Conservation (phyloP, 1,284 basidiomycete species). For the Coriolopsis trogii region DNA sequence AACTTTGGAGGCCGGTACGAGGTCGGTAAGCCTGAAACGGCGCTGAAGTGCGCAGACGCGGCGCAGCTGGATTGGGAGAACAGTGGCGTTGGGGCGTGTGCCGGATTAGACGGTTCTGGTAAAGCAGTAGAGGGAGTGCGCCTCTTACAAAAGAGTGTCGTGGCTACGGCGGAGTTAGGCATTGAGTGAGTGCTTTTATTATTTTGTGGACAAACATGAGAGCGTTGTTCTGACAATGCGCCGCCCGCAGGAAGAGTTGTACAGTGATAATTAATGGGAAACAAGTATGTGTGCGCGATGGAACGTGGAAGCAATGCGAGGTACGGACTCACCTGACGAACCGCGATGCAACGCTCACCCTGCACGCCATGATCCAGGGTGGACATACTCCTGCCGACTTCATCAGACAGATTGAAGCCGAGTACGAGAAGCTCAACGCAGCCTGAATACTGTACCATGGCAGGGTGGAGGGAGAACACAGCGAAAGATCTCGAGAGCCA, state of each 20-base stretch:
- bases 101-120: constrained; percentile 58
- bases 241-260: constrained; percentile 70
- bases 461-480: background rate
- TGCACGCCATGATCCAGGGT: constrained; percentile 48
- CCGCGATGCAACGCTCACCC: background rate
- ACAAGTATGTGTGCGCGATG: constrained; percentile 78
- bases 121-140: constrained; percentile 60
- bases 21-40: constrained; percentile 70
- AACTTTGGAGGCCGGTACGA: constrained; percentile 68
- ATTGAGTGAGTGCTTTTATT: constrained; percentile 52
- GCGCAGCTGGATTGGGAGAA: constrained; percentile 72
- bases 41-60: constrained; percentile 63
- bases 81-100: constrained; percentile 60
- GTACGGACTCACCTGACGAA: constrained; percentile 48
- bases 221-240: constrained; percentile 4
- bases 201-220: background rate
- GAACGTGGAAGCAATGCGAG: constrained; percentile 82
- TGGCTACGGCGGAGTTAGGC: constrained; percentile 47
- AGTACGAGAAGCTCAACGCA: constrained; percentile 66
- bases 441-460: constrained; percentile 13
- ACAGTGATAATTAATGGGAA: constrained; percentile 76
- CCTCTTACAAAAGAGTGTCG: constrained; percentile 64
- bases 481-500: background rate
- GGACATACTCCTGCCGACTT: constrained; percentile 79
- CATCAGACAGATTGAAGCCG: constrained; percentile 76